A percentile compares a stretch with the other conserved stretches of the same genome.
phyloP scores from a whole-genome alignment of 148 eudicot species.

The Chenopodium album region DNA sequence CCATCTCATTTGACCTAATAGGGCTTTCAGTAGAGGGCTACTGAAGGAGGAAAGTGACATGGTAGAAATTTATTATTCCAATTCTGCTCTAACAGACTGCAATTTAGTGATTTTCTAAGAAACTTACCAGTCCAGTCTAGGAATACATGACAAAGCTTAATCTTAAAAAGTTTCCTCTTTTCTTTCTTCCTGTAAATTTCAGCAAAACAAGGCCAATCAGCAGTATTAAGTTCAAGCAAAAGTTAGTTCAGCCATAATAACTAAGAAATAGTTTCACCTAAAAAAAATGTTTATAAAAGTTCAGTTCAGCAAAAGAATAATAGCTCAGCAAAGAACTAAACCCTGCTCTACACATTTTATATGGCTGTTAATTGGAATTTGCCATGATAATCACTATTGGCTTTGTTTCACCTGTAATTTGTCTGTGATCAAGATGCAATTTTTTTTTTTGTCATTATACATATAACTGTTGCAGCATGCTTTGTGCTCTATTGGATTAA shows the following conservation, averaged over 20 bases:
- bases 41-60: slow-evolving; percentile 6
- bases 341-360: not conserved
- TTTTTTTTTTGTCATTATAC: not conserved
- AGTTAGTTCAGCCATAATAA: not conserved
- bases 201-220: no score
- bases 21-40: not conserved
- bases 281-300: no score
- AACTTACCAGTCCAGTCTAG: not conserved
- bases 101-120: not conserved
- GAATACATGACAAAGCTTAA: not conserved
- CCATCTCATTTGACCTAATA: not conserved
- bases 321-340: not conserved
- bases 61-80: not conserved
- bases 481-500: slow-evolving; percentile 13
- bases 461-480: not conserved
- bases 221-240: no score
- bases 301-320: not conserved
- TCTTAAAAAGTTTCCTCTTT: not conserved
- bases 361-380: not conserved
- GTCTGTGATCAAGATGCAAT: not conserved
- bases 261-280: no score
- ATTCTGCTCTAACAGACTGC: not conserved
- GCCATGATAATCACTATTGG: not conserved
- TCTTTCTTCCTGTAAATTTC: no score
- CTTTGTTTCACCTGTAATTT: not conserved